Conservation (phyloP, 257 asterid species). For the Pogostemon cablin region DNA sequence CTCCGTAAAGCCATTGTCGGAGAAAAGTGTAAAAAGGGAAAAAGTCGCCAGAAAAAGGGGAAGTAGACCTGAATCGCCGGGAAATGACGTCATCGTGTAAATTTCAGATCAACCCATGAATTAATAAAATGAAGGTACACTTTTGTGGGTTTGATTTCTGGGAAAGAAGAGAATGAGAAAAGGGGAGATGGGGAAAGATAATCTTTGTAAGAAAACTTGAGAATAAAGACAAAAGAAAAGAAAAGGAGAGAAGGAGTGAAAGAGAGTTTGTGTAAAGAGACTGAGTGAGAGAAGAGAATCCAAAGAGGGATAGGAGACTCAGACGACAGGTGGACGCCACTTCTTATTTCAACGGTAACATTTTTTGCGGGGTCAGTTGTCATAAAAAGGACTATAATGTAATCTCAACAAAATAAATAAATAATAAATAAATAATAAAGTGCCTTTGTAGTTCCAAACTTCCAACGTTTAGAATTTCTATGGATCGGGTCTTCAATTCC, state of each 20-base stretch:
- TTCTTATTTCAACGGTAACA: slow-evolving; percentile 57
- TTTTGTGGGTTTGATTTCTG: not conserved
- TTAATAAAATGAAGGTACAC: too few relatives aligned
- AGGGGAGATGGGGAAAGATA: not conserved
- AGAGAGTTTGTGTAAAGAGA: not conserved
- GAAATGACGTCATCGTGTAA: slow-evolving; percentile 50
- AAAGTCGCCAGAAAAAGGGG: slow-evolving; percentile 11
- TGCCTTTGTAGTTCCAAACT: not conserved
- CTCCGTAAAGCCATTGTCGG: slow-evolving; percentile 20
- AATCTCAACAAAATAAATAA: too few relatives aligned
- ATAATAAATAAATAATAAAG: not conserved
- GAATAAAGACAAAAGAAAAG: slow-evolving; percentile 8
- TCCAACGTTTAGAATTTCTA: too few relatives aligned
- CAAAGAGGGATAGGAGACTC: slow-evolving; percentile 47
- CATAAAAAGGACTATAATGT: slow-evolving; percentile 15
- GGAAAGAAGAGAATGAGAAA: slow-evolving; percentile 19
- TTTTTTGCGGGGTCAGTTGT: slow-evolving; percentile 35
- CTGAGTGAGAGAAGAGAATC: slow-evolving; percentile 46
- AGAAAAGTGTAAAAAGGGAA: slow-evolving; percentile 6
- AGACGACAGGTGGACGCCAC: slow-evolving; percentile 54
- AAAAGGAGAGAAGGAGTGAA: not conserved
- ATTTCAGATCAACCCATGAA: slow-evolving; percentile 27
- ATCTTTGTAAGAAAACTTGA: not conserved
- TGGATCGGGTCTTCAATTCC: too few relatives aligned
- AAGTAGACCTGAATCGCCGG: slow-evolving; percentile 19